Evolutionary conservation across 1,139 yeast species (phyloP), one percentile per base, ranked within the genome.

Genomic region (Candida sanyaensis): DNA sequence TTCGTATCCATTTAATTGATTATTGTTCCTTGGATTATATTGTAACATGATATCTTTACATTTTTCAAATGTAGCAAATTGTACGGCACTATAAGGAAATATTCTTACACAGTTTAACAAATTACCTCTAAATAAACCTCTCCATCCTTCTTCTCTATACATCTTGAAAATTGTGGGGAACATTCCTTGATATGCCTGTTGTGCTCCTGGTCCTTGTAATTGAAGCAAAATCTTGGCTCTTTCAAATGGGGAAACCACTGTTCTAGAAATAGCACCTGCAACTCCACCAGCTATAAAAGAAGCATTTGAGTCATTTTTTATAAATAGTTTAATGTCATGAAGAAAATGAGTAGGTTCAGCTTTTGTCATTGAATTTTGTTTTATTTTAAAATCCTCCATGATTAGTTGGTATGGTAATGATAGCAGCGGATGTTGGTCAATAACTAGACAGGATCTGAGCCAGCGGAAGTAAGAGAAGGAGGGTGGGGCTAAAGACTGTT

Each of bases 241-340:
- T 64, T 93, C 99, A 66, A 93, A 83, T 1, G 99, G 99, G n/a
- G 97, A 88, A 6, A 92, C 97, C 1, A 87, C 92, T 0, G 99
- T 93, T 47, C 99, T 74, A 1, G 96, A 88, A 1, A 91, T 82
- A 1, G 96, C 97, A 5, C 98, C 99, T 0, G 98, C 98, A 5
- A 87, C 70, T 2, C 80, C 80, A 5, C 80, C 80, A 1, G 80
- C 65, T 34, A 75, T 56, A 33, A 93, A 81, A 6, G 96, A 86
- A 2, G 90, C 78, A 49, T 73, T 73, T 37, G 81, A 69, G 44
- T 81, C 84, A 42, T 69, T 66, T 51, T 77, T 78, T 39, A 80
- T 52, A 53, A 67, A 63, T 28, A 49, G 42, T 54, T 74, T 75
- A 44, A 58, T 32, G 26, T 53, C 51, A 21, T 28, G 42, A 41